Evolutionary conservation across 305 asterid species (phyloP), one percentile per base, ranked within the genome.

Genomic region (Coffea humblotiana): DNA sequence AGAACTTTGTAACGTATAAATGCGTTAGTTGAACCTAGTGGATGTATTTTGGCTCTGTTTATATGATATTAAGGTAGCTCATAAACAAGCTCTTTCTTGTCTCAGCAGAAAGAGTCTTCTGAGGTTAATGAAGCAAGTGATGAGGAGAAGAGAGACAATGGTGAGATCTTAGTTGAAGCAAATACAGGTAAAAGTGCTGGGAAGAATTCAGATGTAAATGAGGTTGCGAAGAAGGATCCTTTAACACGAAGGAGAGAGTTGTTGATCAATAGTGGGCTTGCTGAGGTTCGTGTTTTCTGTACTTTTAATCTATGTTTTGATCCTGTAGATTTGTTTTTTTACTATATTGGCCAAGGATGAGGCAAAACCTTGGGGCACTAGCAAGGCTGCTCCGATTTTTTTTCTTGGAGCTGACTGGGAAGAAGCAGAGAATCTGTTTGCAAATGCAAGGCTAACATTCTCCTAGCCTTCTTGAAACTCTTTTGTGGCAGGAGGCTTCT

Each of bases 211-310:
- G 87, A 80, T 76, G 74, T 83, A 60, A 86, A 76, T 71, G 96
- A 86, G 81, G 93, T 92, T 64, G 98, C 98, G 25, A 91, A 92
- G 92, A 94, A 94, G 88, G 99, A 91, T 87, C 88, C 99, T 68
- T 78, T 90, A 27, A 86, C 87, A 72, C 87, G 99, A 77, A 91
- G 99, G 87, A 91, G 83, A 78, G 98, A 96, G 90, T 89, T 96
- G 91, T 88, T 96, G 48, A 89, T 96, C 47, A 63, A 86, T 77
- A 89, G 95, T 85, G 98, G 96, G 74, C 91, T 96, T 82, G 99
- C 97, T 51, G 96, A 94, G 98, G 99, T 84, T 40, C 6, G 43
- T 40, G 40, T 32, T 58, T 45, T 72, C 65, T 27, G 8, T 12
- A 12, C 63, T 25, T 79, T 72, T 23, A 14, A 14, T 61, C 43